phyloP scores from a whole-genome alignment of 768 basidiomycete genomes.

The Boletellus emodensis region DNA sequence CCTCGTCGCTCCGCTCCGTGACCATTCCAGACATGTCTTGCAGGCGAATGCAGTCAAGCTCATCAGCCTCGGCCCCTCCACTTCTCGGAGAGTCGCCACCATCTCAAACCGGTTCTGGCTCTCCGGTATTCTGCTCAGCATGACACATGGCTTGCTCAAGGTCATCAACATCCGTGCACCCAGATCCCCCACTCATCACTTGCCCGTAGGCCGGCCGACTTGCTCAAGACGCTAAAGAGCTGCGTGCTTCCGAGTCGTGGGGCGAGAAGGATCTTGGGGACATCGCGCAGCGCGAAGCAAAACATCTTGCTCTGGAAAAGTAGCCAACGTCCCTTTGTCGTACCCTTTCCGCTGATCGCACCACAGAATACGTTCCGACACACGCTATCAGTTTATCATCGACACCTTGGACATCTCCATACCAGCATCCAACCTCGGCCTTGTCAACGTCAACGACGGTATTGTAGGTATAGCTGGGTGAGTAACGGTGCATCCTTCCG shows the following conservation, averaged over 20 bases:
- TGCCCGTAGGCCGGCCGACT: constrained; percentile 52
- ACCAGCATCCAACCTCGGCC: constrained; percentile 77
- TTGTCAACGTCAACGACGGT: constrained; percentile 80
- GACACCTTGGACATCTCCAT: constrained; percentile 88
- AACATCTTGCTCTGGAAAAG: constrained; percentile 53
- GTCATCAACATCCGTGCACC: constrained; percentile 30
- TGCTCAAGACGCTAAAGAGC: constrained; percentile 52
- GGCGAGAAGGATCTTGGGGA: constrained; percentile 67
- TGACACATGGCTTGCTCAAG: constrained; percentile 67
- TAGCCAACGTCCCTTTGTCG: constrained; percentile 28
- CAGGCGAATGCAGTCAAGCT: constrained; percentile 69
- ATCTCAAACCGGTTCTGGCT: constrained; percentile 84
- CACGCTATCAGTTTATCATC: constrained; percentile 76
- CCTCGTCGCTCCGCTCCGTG: neutral
- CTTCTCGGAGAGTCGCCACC: constrained; percentile 56
- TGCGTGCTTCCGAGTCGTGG: constrained; percentile 43
- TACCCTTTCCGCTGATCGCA: constrained; percentile 4
- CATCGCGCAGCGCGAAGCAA: constrained; percentile 63
- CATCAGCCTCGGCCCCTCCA: constrained; percentile 55
- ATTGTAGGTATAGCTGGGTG: constrained; percentile 83
- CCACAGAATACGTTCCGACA: constrained; percentile 55
- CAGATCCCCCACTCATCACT: neutral
- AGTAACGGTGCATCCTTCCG: constrained; percentile 24
- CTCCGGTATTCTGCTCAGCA: constrained; percentile 77
- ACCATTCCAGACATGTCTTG: neutral